phyloP scores from a whole-genome alignment of 257 asterid species.

The Solanum gracilifrons region DNA sequence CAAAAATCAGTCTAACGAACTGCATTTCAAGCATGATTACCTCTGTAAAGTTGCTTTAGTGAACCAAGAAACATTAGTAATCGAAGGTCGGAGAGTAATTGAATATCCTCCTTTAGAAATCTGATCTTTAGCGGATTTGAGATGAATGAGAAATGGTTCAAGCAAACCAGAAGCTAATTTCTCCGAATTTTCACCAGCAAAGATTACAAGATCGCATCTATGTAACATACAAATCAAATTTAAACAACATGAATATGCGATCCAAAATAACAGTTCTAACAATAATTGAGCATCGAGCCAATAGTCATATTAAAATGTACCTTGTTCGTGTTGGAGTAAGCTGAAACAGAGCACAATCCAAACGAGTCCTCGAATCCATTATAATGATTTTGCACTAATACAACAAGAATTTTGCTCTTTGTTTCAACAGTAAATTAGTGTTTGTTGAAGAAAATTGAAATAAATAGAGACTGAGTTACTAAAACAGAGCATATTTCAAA shows the following conservation, averaged over 20 bases:
- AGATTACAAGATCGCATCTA: constrained; percentile 78
- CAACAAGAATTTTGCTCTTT: background rate
- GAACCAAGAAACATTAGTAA: constrained; percentile 45
- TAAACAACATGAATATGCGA: background rate
- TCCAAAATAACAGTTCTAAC: background rate
- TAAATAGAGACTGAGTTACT: background rate
- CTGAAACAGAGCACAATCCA: constrained; percentile 70
- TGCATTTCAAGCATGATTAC: constrained; percentile 8
- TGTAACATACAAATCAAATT: background rate
- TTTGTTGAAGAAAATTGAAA: background rate
- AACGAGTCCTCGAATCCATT: constrained; percentile 53
- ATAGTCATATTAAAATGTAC: constrained; percentile 12
- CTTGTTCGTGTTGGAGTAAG: constrained; percentile 86
- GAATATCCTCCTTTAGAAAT: constrained; percentile 80
- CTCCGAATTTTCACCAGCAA: constrained; percentile 59
- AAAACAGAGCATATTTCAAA: constrained; percentile 63
- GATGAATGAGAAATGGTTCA: constrained; percentile 61
- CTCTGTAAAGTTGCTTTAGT: constrained; percentile 66
- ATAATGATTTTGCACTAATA: background rate
- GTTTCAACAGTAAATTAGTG: background rate
- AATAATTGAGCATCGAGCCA: background rate
- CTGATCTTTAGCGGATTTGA: constrained; percentile 70
- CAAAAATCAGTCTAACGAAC: background rate
- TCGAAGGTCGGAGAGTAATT: constrained; percentile 41
- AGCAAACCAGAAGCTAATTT: constrained; percentile 69